Evolutionary conservation across 345 rosid genomes (phyloP).

Genomic region (Conringia planisiliqua): DNA sequence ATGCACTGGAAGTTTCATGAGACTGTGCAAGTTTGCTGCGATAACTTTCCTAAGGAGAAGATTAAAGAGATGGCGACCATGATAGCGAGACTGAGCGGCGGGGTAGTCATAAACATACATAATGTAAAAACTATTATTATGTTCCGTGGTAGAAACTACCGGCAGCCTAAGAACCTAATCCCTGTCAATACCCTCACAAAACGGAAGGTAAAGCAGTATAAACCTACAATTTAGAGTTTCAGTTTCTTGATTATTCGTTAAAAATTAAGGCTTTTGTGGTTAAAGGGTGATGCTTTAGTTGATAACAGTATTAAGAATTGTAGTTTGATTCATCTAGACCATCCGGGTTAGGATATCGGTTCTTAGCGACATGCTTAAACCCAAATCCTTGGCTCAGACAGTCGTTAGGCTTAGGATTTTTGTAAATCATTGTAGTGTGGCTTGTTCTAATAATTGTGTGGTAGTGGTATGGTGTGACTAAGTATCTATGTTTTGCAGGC

Average conservation of each 20-base stretch:
- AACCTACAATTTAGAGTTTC: not conserved
- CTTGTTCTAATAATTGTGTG: not conserved
- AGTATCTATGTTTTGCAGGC: constrained; percentile 54
- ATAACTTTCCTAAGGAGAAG: constrained; percentile 87
- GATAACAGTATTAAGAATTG: not conserved
- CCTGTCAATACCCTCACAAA: constrained; percentile 96
- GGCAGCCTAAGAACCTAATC: constrained; percentile 87
- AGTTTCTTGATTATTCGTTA: constrained; percentile 6
- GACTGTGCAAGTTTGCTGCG: constrained; percentile 96
- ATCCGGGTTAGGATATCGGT: not conserved
- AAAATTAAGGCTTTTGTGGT: not conserved
- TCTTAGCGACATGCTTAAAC: not conserved
- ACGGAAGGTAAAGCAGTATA: constrained; percentile 60
- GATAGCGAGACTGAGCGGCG: constrained; percentile 90
- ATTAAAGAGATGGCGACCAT: constrained; percentile 95
- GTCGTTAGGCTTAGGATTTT: not conserved
- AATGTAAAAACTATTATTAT: constrained; percentile 91
- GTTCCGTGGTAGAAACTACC: constrained; percentile 97
- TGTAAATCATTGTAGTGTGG: not conserved
- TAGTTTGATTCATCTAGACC: not conserved
- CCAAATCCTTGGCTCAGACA: not conserved
- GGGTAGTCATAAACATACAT: constrained; percentile 77
- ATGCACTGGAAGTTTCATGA: constrained; percentile 99
- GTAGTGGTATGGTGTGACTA: constrained; percentile 3
- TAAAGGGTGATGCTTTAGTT: not conserved